phyloP scores from a whole-genome alignment of 306 rosid species.

The Acmispon strigosus region DNA sequence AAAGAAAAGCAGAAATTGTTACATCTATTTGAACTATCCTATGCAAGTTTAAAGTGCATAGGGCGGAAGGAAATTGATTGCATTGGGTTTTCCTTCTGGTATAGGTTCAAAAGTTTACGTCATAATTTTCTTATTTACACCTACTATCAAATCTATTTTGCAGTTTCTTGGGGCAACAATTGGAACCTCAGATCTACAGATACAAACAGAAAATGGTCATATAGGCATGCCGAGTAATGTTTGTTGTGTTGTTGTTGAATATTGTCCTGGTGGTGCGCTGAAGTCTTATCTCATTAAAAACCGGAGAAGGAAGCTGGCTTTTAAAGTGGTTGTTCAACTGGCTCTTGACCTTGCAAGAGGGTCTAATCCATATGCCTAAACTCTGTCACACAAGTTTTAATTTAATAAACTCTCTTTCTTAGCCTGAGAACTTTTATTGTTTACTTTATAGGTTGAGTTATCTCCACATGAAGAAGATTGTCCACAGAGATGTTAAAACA shows the following conservation, averaged over 20 bases:
- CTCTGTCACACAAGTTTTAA: slow-evolving; percentile 19
- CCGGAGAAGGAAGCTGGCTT: slow-evolving; percentile 89
- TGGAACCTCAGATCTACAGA: slow-evolving; percentile 78
- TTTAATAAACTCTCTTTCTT: slow-evolving; percentile 13
- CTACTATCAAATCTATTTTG: slow-evolving; percentile 22
- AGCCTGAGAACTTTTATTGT: not conserved
- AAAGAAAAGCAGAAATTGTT: not conserved
- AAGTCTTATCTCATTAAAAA: slow-evolving; percentile 96
- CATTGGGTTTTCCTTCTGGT: not conserved
- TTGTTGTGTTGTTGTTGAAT: slow-evolving; percentile 93
- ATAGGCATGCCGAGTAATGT: slow-evolving; percentile 93
- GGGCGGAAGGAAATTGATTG: not conserved
- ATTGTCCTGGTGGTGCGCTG: slow-evolving; percentile 98
- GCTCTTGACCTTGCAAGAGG: slow-evolving; percentile 99
- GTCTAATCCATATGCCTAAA: slow-evolving; percentile 48
- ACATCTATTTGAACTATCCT: not conserved
- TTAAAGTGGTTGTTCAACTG: slow-evolving; percentile 93
- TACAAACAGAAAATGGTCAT: slow-evolving; percentile 88
- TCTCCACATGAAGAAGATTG: slow-evolving; percentile 85
- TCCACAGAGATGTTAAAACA: slow-evolving; percentile 97
- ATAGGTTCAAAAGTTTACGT: not conserved
- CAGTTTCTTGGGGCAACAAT: slow-evolving; percentile 96
- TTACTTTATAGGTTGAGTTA: slow-evolving; percentile 68
- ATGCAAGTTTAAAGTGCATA: not conserved
- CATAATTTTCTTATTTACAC: slow-evolving; percentile 3